Conservation (phyloP, 1,139 yeast species). For the Pichiaceae sp. region DNA sequence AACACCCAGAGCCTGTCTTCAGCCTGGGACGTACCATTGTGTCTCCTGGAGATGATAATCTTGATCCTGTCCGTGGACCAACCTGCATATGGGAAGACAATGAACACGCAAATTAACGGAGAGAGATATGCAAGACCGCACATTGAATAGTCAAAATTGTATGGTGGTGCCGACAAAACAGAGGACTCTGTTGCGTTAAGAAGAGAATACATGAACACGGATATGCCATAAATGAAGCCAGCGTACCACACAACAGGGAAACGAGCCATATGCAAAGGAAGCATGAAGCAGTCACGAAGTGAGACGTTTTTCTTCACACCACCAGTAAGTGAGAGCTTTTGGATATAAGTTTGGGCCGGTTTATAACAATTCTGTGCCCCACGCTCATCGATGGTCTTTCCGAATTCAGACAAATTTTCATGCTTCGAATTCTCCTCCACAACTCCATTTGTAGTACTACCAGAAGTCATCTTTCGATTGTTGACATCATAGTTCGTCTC, state of each 20-base stretch:
- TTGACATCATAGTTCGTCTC: constrained; percentile 35
- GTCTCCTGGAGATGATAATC: constrained; percentile 26
- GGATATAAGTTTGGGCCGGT: constrained; percentile 24
- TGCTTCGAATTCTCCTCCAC: too few relatives aligned
- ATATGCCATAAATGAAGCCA: constrained; percentile 56
- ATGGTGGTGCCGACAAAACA: constrained; percentile 33
- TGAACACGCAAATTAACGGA: constrained; percentile 28
- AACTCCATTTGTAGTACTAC: constrained; percentile 8
- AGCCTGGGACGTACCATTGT: constrained; percentile 30
- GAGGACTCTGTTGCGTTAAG: constrained; percentile 33
- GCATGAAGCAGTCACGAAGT: constrained; percentile 24
- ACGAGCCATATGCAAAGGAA: constrained; percentile 32
- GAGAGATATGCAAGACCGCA: constrained; percentile 34
- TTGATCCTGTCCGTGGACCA: constrained; percentile 30
- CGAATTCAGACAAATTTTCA: too few relatives aligned
- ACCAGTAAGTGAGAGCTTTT: constrained; percentile 28
- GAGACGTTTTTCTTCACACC: constrained; percentile 25
- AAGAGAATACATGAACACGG: constrained; percentile 48
- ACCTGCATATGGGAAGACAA: constrained; percentile 29
- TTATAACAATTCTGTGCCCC: constrained; percentile 11
- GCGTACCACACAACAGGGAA: constrained; percentile 58
- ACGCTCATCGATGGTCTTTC: constrained; percentile 12
- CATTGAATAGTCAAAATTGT: constrained; percentile 31
- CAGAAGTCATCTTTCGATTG: too few relatives aligned
- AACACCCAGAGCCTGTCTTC: constrained; percentile 35